Evolutionary conservation across 257 asterid genomes (phyloP), one percentile per base, ranked within the genome.

Genomic region (Avicennia marina): DNA sequence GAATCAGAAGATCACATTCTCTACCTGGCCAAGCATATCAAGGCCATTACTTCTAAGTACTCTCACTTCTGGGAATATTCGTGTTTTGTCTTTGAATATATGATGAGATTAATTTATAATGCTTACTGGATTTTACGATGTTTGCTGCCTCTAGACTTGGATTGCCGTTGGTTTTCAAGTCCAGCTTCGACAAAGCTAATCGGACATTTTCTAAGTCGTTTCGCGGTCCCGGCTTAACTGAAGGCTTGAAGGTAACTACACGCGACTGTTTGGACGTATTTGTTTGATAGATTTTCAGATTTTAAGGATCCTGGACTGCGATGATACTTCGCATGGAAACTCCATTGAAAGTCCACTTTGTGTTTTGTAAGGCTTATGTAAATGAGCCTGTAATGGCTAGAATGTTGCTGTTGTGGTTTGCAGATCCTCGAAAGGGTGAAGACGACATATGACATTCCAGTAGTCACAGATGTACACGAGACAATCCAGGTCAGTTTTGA

Each of bases 341-440:
- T 29, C 40, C 24, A 39, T 31, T 49, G 34, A 6, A 36, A 64
- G 38, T 22, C 22, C 50, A 25, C 26, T 36, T 36, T 2, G 22
- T 57, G 22, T 57, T 26, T 22, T 21, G 33, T 13, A 41, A 41
- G 46, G 20, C 15, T 25, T 48, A 21, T 48, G 54, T 12, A 20
- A 19, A 34, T 46, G 52, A 33, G 21, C 17, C 12, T 45, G 55
- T 45, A 6, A 13, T 65, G 50, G 13, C 7, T 16, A 15, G 5
- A n/a, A 7, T 46, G 29, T 17, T 60, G 24, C 16, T 29, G 11
- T 4, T 21, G 36, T 13, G n/a, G n/a, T 54, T 44, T 63, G 59
- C 75, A 88, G 96, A 88, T 85, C 19, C 94, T 91, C 71, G 95
- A 88, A 76, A 88, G 73, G 74, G 96, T 91, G 67, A 91, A 88